Conservation (phyloP, 768 basidiomycete genomes). For the Tricholoma bakamatsutake region DNA sequence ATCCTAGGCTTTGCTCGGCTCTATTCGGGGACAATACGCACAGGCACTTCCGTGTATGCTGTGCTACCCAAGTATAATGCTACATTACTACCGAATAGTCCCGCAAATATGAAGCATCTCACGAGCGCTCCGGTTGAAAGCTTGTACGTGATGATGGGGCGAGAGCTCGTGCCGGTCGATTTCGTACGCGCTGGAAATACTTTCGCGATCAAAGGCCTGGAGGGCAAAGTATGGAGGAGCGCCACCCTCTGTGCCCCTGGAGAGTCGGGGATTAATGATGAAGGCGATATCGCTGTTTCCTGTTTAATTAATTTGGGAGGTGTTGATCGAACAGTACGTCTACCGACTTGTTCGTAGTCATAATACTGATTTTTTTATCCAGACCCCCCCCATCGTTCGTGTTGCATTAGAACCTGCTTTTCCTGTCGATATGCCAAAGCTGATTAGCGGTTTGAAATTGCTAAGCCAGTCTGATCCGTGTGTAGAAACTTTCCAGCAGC, state of each 20-base stretch:
- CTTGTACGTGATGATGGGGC: conserved; percentile 96
- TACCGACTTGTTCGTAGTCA: neutral
- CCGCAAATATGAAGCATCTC: conserved; percentile 62
- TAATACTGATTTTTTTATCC: conserved; percentile 5
- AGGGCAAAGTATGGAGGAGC: conserved; percentile 85
- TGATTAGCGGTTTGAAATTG: conserved; percentile 81
- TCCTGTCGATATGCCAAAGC: conserved; percentile 83
- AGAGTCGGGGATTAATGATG: conserved; percentile 34
- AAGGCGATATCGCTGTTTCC: conserved; percentile 27
- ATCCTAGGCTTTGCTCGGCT: conserved; percentile 91
- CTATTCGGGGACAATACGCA: conserved; percentile 80
- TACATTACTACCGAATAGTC: conserved; percentile 55
- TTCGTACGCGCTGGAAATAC: conserved; percentile 88
- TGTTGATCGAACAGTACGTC: conserved; percentile 55
- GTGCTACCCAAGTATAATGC: conserved; percentile 85
- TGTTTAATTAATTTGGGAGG: conserved; percentile 80
- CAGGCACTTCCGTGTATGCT: conserved; percentile 59
- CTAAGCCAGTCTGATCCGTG: conserved; percentile 95
- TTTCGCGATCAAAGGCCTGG: conserved; percentile 87
- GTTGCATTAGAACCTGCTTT: conserved; percentile 86
- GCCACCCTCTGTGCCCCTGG: conserved; percentile 81
- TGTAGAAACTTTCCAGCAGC: conserved; percentile 94
- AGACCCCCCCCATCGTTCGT: conserved; percentile 90
- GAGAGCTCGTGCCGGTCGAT: conserved; percentile 82
- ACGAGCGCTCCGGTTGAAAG: conserved; percentile 58